Evolutionary conservation across 129 eudicot species (phyloP), one percentile per base, ranked within the genome.

Genomic region (Silybum marianum): DNA sequence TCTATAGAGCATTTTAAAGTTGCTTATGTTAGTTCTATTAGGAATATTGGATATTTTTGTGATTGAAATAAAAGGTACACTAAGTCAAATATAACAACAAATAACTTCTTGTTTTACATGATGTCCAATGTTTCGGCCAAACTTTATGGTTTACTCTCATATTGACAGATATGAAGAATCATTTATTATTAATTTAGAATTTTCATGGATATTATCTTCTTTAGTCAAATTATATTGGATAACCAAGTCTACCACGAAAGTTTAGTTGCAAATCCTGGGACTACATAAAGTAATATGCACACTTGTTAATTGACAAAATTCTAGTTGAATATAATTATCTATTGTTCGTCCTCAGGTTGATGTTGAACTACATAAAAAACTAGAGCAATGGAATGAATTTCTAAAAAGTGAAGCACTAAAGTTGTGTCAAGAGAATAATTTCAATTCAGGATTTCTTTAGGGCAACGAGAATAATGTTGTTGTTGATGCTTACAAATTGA

Each of bases 371-470:
- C 89, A 89, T 87, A 96, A 93, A 85, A 98, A 93, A 84, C 72
- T 93, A 72, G 99, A 93, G 63, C 99, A 93, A 73, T 96, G 99
- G 99, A 88, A 88, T 72, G 99, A 91, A 77, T 84, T 91, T 86
- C 90, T 96, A 14, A 93, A 86, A 80, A 88, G 74, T 82, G 99
- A 96, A 69, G 98, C 93, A 32, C 89, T 96, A 46, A 96, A 90
- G 76, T 73, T 96, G 69, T 96, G 99, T 86, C 97, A 88, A 80
- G 99, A 96, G 74, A 91, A 91, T 78, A 96, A 96, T 87, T 96
- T 96, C 74, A 88, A 68, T 81, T 89, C 93, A 21, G 99, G 99
- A 9, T 96, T 96, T 82, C 93, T 96, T 69, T 97, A 93, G 80
- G 95, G 98, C 73, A 91, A 89, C 74, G 99, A 96, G 74, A 88